These are phyloP conservation scores for Solanum medicagineum DNA, from an alignment of 257 asterid species.

Conservation along the genomic window DNA sequence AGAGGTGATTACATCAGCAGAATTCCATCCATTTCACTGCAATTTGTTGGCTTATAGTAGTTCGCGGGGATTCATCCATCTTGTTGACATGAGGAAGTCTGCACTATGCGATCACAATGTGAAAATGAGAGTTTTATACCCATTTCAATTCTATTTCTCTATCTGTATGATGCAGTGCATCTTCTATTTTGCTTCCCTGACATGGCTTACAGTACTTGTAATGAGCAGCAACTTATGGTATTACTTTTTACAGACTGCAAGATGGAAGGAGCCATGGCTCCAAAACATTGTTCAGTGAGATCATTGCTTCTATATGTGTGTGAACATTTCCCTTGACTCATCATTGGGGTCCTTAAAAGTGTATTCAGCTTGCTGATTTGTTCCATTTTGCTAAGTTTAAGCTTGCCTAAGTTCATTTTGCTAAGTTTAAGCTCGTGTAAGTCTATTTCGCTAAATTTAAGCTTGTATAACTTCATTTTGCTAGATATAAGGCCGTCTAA, in stretches of 20 bases:
- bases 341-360: neutral
- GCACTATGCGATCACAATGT: slow-evolving; percentile 79
- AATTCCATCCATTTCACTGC: slow-evolving; percentile 86
- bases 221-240: slow-evolving; percentile 5
- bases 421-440: too few relatives aligned
- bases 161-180: neutral
- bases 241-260: slow-evolving; percentile 67
- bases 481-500: too few relatives aligned
- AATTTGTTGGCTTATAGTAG: slow-evolving; percentile 77
- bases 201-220: neutral
- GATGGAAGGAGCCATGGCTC: slow-evolving; percentile 94
- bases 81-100: slow-evolving; percentile 78
- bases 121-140: slow-evolving; percentile 38
- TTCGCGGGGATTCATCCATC: slow-evolving; percentile 82
- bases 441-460: too few relatives aligned
- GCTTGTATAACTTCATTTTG: too few relatives aligned
- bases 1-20: slow-evolving; percentile 93
- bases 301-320: slow-evolving; percentile 91
- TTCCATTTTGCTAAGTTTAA: too few relatives aligned
- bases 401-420: too few relatives aligned
- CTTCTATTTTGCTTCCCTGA: neutral
- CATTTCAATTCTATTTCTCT: neutral
- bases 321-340: neutral
- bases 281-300: slow-evolving; percentile 97
- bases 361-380: neutral